A percentile compares a stretch with the other conserved stretches of the same genome.
Evolutionary conservation across 768 basidiomycete species (phyloP).

Genomic region (Boletus barrowsii): DNA sequence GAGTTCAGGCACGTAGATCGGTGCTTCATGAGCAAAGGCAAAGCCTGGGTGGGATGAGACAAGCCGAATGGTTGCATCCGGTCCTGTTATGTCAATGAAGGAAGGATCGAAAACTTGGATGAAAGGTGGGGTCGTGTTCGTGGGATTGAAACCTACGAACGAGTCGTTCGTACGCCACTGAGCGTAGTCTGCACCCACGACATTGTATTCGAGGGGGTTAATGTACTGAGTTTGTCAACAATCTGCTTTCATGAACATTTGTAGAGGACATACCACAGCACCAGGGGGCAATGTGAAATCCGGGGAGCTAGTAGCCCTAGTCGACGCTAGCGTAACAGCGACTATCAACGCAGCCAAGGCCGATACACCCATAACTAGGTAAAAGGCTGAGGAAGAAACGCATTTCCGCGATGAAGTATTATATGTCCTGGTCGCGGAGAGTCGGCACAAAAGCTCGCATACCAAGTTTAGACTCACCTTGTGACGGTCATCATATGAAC

Average conservation of each 20-base stretch:
- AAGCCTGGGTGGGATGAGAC: slow-evolving; percentile 61
- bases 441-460: background rate
- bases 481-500: too few species aligned
- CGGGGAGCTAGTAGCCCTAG: background rate
- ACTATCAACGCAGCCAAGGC: background rate
- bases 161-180: slow-evolving; percentile 37
- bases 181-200: slow-evolving; percentile 43
- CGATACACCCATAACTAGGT: slow-evolving; percentile 1
- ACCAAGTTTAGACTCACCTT: slow-evolving; percentile 9
- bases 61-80: slow-evolving; percentile 51
- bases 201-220: slow-evolving; percentile 49
- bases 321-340: background rate
- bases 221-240: slow-evolving; percentile 38
- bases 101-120: slow-evolving; percentile 53
- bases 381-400: background rate
- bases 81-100: slow-evolving; percentile 62
- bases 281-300: slow-evolving; percentile 14
- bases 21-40: slow-evolving; percentile 79
- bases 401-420: background rate
- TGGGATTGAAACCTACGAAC: slow-evolving; percentile 55
- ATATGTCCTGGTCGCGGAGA: background rate
- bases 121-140: slow-evolving; percentile 53
- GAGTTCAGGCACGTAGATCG: slow-evolving; percentile 62
- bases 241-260: background rate
- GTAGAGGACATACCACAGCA: slow-evolving; percentile 17